phyloP scores from a whole-genome alignment of 495 filamentous ascomycete genomes.

The Alectoria sarmentosa region DNA sequence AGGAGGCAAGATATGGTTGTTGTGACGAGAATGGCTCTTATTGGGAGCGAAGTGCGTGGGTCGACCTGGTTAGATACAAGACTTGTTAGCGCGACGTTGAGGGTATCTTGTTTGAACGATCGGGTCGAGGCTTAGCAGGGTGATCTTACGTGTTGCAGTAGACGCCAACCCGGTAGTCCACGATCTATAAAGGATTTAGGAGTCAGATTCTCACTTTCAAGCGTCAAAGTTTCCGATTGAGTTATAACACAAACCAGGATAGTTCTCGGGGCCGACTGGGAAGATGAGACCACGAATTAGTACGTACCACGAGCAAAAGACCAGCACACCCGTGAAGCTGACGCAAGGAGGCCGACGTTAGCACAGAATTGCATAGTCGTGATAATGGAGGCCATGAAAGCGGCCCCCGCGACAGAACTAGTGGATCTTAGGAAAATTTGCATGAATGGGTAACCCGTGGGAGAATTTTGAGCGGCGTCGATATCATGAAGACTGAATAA shows the following conservation, averaged over 20 bases:
- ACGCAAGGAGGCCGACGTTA: slow-evolving; percentile 40
- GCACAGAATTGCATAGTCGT: slow-evolving; percentile 37
- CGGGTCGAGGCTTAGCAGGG: not conserved
- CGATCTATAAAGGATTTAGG: too few species aligned
- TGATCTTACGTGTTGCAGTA: slow-evolving; percentile 33
- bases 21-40: slow-evolving; percentile 41
- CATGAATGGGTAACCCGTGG: slow-evolving; percentile 36
- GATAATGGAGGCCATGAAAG: slow-evolving; percentile 30
- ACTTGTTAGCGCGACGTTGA: not conserved
- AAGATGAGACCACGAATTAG: too few species aligned
- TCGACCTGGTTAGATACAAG: slow-evolving; percentile 14
- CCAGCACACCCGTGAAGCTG: slow-evolving; percentile 48
- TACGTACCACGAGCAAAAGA: slow-evolving; percentile 49
- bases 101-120: too few species aligned
- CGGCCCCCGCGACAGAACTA: slow-evolving; percentile 29
- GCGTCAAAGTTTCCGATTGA: too few species aligned
- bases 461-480: slow-evolving; percentile 28
- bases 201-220: too few species aligned
- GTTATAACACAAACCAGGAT: too few species aligned
- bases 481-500: slow-evolving; percentile 30
- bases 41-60: slow-evolving; percentile 40
- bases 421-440: slow-evolving; percentile 33
- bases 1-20: slow-evolving; percentile 35
- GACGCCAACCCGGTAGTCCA: slow-evolving; percentile 41
- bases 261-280: too few species aligned